Percentiles rank a stretch among this genome's conserved stretches.
Conservation (phyloP, 2,329 filamentous ascomycete species). For the Verticillium nubilum region DNA sequence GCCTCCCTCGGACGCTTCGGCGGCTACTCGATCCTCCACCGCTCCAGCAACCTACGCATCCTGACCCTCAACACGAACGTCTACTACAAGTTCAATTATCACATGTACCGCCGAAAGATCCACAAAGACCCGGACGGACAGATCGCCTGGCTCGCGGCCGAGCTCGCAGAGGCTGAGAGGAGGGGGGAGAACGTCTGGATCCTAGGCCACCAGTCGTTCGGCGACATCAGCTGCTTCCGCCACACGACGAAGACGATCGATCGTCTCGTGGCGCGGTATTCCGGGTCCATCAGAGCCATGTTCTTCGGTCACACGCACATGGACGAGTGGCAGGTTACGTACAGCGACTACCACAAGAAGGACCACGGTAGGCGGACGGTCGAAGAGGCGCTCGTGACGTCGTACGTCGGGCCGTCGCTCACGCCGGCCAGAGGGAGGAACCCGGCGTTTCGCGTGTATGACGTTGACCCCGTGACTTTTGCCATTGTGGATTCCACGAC, state of each 20-base stretch:
- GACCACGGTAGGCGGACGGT: no score
- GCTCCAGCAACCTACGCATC: constrained; percentile 42
- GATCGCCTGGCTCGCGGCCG: constrained; percentile 45
- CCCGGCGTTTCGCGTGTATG: constrained; percentile 53
- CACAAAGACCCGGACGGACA: constrained; percentile 48
- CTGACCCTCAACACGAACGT: constrained; percentile 57
- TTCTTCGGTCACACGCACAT: constrained; percentile 55
- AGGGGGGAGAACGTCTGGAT: constrained; percentile 49
- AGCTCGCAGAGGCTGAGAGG: constrained; percentile 48
- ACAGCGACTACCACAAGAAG: constrained; percentile 39
- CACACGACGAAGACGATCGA: constrained; percentile 48
- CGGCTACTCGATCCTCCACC: constrained; percentile 42
- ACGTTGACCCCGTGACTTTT: constrained; percentile 52
- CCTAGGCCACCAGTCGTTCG: constrained; percentile 52
- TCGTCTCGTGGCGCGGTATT: constrained; percentile 47
- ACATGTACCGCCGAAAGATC: constrained; percentile 41
- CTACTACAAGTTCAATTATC: constrained; percentile 55
- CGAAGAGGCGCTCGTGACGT: constrained; percentile 40
- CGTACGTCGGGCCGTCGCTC: constrained; percentile 48
- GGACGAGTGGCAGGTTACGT: constrained; percentile 52
- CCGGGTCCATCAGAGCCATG: constrained; percentile 46
- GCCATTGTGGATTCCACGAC: constrained; percentile 47
- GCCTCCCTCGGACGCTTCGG: constrained; percentile 26
- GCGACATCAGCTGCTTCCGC: constrained; percentile 43
- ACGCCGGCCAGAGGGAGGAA: constrained; percentile 46